phyloP scores from a whole-genome alignment of 352 stramenopile genomes.

The Plasmopara viticola region DNA sequence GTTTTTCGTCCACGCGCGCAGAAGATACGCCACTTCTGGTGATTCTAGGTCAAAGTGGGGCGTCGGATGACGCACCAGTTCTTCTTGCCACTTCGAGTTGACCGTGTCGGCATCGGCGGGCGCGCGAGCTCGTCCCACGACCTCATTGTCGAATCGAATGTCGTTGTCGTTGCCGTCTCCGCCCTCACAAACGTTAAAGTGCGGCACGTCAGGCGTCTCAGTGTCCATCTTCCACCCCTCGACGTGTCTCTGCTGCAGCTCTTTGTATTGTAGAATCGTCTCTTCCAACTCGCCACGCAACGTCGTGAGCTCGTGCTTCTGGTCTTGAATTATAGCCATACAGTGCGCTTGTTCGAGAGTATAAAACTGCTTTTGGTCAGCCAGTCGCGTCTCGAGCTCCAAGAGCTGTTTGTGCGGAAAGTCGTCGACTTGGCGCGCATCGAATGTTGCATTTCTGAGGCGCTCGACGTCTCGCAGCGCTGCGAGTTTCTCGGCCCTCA shows the following conservation, averaged over 20 bases:
- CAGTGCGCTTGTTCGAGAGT: constrained; percentile 41
- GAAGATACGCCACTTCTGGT: constrained; percentile 64
- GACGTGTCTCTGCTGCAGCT: constrained; percentile 28
- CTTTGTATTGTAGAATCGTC: constrained; percentile 15
- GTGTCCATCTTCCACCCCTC: constrained; percentile 31
- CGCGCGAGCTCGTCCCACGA: constrained; percentile 10
- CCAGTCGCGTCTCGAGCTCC: constrained; percentile 36
- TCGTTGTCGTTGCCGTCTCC: constrained; percentile 17
- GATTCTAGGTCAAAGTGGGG: constrained; percentile 69
- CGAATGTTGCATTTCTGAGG: constrained; percentile 18
- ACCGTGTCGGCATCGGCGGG: constrained; percentile 11
- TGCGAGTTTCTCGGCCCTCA: constrained; percentile 63
- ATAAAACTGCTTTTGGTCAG: constrained; percentile 27
- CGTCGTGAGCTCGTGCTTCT: constrained; percentile 43
- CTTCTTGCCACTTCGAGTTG: constrained; percentile 44
- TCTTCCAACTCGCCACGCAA: constrained; percentile 30
- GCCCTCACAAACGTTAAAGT: constrained; percentile 8
- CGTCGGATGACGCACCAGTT: constrained; percentile 62
- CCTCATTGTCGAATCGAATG: constrained; percentile 7
- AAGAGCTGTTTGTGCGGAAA: constrained; percentile 20
- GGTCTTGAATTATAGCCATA: constrained; percentile 56
- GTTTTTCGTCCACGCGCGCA: constrained; percentile 60
- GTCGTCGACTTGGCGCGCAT: constrained; percentile 3
- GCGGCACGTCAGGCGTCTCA: constrained; percentile 1
- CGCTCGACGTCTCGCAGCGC: constrained; percentile 49